Evolutionary conservation across 164 flowering plant genomes (phyloP).

Genomic region (Umbilicus rupestris): DNA sequence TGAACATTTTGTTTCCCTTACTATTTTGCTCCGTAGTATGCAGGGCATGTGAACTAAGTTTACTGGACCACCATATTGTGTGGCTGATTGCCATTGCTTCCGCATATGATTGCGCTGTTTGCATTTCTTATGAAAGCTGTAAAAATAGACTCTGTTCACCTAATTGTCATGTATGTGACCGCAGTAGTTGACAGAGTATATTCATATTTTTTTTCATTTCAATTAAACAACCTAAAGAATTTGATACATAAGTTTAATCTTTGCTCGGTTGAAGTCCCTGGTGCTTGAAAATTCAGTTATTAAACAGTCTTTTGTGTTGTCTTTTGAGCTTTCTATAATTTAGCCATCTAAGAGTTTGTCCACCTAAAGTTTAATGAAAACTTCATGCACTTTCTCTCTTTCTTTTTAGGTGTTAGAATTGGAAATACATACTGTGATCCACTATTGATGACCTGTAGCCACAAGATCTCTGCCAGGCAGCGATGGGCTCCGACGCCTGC

Average conservation of each 20-base stretch:
- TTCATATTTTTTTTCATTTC: background rate
- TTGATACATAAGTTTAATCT: no score
- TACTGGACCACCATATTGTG: constrained; percentile 4
- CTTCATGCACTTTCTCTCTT: no score
- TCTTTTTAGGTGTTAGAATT: constrained; percentile 51
- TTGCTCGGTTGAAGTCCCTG: no score
- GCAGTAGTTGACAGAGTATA: background rate
- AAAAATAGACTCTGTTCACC: background rate
- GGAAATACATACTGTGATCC: constrained; percentile 84
- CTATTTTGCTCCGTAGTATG: background rate
- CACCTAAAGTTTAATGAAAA: background rate
- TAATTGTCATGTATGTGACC: background rate
- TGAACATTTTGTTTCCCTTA: background rate
- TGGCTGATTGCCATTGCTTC: background rate
- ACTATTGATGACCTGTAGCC: constrained; percentile 52
- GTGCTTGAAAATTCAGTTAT: no score
- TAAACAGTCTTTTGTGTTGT: no score
- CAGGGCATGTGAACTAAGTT: background rate
- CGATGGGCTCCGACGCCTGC: constrained; percentile 92
- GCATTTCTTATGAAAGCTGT: background rate
- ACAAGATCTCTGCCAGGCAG: constrained; percentile 80
- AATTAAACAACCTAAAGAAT: background rate
- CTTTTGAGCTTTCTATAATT: no score
- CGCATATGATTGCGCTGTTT: background rate
- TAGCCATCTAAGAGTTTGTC: no score